phyloP scores from a whole-genome alignment of 1,284 basidiomycete genomes.

The Cutaneotrichosporon dermatis region DNA sequence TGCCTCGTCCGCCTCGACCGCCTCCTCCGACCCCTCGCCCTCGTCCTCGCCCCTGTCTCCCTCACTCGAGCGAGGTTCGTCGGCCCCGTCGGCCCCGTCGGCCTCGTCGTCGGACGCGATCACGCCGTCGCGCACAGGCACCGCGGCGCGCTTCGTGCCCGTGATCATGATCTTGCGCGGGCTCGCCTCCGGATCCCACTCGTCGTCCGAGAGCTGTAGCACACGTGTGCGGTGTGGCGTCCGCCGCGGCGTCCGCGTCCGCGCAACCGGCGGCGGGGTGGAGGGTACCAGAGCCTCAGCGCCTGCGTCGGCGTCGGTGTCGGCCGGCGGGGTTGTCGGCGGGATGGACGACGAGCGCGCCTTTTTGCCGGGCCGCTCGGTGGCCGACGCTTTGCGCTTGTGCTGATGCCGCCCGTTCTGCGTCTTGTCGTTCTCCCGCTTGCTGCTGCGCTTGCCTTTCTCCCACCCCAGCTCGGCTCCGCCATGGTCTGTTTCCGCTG shows the following conservation, averaged over 20 bases:
- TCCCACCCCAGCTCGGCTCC: no score
- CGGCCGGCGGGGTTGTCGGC: no score
- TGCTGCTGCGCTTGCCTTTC: no score
- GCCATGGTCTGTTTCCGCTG: no score
- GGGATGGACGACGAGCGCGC: not conserved
- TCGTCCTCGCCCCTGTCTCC: constrained; percentile 3
- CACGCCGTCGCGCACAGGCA: constrained; percentile 1
- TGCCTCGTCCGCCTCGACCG: constrained; percentile 2
- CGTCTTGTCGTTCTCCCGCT: not conserved
- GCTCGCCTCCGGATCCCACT: constrained; percentile 33
- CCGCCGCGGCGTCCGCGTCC: not conserved
- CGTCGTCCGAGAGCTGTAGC: constrained; percentile 33
- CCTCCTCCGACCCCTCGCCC: constrained; percentile 4
- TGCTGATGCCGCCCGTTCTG: not conserved
- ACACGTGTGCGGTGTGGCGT: constrained; percentile 13
- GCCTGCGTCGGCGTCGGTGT: no score
- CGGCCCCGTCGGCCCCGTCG: no score
- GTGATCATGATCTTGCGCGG: constrained; percentile 5
- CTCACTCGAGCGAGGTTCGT: no score
- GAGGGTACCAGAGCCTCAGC: no score
- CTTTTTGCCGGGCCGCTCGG: not conserved
- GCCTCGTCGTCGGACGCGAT: constrained; percentile 11
- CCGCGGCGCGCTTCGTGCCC: constrained; percentile 14
- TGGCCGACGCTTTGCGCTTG: not conserved
- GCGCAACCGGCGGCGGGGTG: not conserved